A percentile compares a stretch with the other conserved stretches of the same genome.
Conservation (phyloP, 2,329 filamentous ascomycete genomes). For the Tolypocladium ophioglossoides region DNA sequence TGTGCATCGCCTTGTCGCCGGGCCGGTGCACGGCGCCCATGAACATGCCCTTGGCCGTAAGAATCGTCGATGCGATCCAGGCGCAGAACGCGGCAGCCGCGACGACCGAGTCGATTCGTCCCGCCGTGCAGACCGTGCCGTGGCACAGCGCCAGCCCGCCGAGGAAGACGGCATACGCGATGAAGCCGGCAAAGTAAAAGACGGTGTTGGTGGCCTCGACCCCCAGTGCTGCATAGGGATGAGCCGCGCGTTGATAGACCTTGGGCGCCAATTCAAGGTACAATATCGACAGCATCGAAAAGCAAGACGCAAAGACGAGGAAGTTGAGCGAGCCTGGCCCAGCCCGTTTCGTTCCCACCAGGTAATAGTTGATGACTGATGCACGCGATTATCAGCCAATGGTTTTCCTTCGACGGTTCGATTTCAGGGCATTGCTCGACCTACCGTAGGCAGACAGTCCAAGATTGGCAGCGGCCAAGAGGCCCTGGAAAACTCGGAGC, state of each 20-base stretch:
- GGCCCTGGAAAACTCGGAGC: constrained; percentile 9
- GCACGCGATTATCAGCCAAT: neutral
- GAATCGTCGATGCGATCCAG: constrained; percentile 38
- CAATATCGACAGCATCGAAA: constrained; percentile 42
- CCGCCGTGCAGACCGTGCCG: constrained; percentile 44
- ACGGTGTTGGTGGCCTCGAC: constrained; percentile 41
- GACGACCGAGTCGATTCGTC: constrained; percentile 43
- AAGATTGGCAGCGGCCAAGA: constrained; percentile 8
- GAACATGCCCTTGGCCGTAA: constrained; percentile 37
- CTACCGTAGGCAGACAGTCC: constrained; percentile 10
- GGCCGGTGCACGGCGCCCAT: constrained; percentile 23
- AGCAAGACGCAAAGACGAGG: constrained; percentile 42
- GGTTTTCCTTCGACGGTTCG: neutral
- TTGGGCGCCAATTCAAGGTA: constrained; percentile 42
- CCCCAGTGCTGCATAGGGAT: constrained; percentile 36
- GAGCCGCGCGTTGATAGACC: constrained; percentile 31
- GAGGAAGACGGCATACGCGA: constrained; percentile 47
- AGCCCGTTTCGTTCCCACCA: constrained; percentile 39
- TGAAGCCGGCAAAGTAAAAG: constrained; percentile 50
- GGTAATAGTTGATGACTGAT: constrained; percentile 50
- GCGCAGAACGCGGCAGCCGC: constrained; percentile 40
- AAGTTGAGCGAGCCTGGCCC: constrained; percentile 49
- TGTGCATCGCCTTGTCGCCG: constrained; percentile 20
- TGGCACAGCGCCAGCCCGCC: constrained; percentile 44
- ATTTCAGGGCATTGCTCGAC: neutral